Percentiles rank a stretch among this genome's conserved stretches.
Conservation (phyloP, 257 asterid species). For the Capsicum baccatum region DNA sequence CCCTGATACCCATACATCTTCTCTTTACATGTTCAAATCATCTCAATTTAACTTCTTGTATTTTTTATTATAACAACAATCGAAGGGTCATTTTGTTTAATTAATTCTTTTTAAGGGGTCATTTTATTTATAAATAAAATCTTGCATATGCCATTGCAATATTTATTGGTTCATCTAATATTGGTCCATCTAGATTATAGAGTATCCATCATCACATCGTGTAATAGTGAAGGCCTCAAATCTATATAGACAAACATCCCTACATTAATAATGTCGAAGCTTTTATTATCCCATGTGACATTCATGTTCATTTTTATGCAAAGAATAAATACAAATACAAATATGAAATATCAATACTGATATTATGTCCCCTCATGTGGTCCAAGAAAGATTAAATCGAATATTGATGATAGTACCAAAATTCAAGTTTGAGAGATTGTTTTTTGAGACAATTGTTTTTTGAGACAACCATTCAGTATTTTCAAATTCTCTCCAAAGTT, state of each 20-base stretch:
- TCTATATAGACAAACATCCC: neutral
- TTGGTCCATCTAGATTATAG: neutral
- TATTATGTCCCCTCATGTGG: neutral
- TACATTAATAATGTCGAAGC: neutral
- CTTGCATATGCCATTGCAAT: neutral
- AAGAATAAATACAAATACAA: neutral
- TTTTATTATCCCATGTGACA: neutral
- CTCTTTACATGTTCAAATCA: too few relatives aligned
- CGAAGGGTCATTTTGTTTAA: too few relatives aligned
- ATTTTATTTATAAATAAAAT: too few relatives aligned
- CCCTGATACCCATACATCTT: too few relatives aligned
- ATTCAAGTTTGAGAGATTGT: neutral
- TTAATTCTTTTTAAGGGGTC: too few relatives aligned
- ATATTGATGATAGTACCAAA: neutral
- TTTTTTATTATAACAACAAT: too few relatives aligned
- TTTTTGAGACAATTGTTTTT: neutral
- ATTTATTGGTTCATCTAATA: neutral
- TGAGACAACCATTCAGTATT: too few relatives aligned
- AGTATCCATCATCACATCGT: neutral
- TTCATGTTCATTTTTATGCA: neutral
- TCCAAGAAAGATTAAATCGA: neutral
- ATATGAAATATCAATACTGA: too few relatives aligned
- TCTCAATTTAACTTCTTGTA: too few relatives aligned
- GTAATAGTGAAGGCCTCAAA: neutral
- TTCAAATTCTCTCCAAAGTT: too few relatives aligned